Evolutionary conservation across 108 stramenopile genomes (phyloP), one percentile per base, ranked within the genome.

Genomic region (Bacterosira constricta): DNA sequence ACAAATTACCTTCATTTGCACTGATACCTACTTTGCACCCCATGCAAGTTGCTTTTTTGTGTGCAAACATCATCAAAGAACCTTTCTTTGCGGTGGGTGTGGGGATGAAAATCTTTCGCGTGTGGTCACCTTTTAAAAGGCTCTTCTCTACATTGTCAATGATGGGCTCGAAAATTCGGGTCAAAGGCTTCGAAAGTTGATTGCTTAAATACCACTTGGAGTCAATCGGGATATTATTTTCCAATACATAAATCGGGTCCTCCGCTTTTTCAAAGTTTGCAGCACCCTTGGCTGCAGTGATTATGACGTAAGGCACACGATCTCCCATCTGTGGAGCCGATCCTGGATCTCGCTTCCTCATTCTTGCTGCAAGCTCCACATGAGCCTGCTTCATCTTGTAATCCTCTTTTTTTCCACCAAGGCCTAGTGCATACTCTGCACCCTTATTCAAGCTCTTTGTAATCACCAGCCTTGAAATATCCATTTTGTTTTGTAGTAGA

Each of bases 281-380:
- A 15, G 96, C 91, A 34, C 93, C 95, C 81, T 97, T 99, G 17
- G 88, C 89, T 46, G 88, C 97, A 45, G 98, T 95, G 60, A 99
- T 95, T 58, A 99, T 99, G 21, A 99, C 98, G 81, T 99, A 99
- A 6, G 99, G 97, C n/a, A 99, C 98, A 63, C 99, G 99, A 82
- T 99, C 99, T 46, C 99, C 99, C 85, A 99, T 95, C 60, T 96
- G 96, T 1, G 99, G 99, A 18, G 99, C 99, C 4, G 93, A 93
- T 54, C 99, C 99, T 12, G 97, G 83, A 78, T 98, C 97, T 12
- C 99, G 94, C 66, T 96, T 94, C 68, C 88, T 84, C 98, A 99
- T 98, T 39, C 98, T 85, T 56, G 95, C 96, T 26, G 99, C 99
- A 38, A 99, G 92, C 85, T 99, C 99, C 31, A 98, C 99, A 78